Conservation (phyloP, 129 eudicot species). For the Pulicaria dysenterica region DNA sequence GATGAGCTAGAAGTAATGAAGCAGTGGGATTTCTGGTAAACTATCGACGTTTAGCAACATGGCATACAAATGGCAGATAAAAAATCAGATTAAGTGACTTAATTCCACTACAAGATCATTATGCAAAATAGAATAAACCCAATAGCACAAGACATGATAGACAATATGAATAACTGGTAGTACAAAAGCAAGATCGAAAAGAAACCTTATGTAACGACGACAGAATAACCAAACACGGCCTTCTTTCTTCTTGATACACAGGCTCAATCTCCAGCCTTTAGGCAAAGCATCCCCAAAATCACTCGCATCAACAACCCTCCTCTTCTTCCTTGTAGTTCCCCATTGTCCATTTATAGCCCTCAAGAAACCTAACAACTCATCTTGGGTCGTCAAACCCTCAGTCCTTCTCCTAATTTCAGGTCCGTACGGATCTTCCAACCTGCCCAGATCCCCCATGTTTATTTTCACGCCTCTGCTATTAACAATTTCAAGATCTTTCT, state of each 20-base stretch:
- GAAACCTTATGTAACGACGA: slow-evolving; percentile 85
- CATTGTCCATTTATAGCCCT: slow-evolving; percentile 66
- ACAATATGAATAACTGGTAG: background rate
- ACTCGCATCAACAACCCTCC: slow-evolving; percentile 71
- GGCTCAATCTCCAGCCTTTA: slow-evolving; percentile 68
- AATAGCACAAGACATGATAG: background rate
- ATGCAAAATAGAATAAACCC: background rate
- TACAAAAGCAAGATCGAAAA: slow-evolving; percentile 1
- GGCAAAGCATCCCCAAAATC: slow-evolving; percentile 75
- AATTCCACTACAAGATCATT: slow-evolving; percentile 11
- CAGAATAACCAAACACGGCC: slow-evolving; percentile 67
- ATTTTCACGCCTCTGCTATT: slow-evolving; percentile 60
- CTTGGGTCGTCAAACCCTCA: slow-evolving; percentile 48
- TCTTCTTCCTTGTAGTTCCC: slow-evolving; percentile 87
- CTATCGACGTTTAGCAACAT: slow-evolving; percentile 14
- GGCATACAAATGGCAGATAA: background rate
- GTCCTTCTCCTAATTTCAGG: slow-evolving; percentile 62
- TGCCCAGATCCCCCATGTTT: slow-evolving; percentile 48
- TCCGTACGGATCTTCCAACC: slow-evolving; percentile 61
- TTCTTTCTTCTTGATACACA: slow-evolving; percentile 67
- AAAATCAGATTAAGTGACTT: background rate
- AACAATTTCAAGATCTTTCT: slow-evolving; percentile 49
- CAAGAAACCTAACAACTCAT: slow-evolving; percentile 67
- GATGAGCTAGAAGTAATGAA: background rate
- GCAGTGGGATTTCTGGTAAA: background rate